Evolutionary conservation across 148 eudicot genomes (phyloP), one percentile per base, ranked within the genome.

Genomic region (Chenopodium formosanum): DNA sequence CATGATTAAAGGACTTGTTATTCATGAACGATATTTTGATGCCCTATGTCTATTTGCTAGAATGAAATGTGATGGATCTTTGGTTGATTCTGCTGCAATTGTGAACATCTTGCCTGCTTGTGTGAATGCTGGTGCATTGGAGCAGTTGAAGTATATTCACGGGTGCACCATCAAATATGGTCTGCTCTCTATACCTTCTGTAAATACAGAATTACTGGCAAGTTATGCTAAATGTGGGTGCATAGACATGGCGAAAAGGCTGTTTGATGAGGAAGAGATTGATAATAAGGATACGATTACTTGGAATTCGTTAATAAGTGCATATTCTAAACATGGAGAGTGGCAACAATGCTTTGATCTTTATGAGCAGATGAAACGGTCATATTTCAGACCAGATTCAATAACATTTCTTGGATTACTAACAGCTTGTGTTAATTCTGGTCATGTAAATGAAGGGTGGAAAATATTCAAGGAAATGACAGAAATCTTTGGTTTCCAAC

Each of bases 211-310:
- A 65, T 80, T 86, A 63, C 82, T 86, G 10, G 78, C 81, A 20
- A 86, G 88, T 77, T 86, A 86, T 69, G 82, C 88, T 11, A 83
- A 86, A 81, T 86, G 88, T n/a, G 88, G 88, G 73, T 81, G 86
- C 78, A 80, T 86, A 78, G 84, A 86, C 22, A 78, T 86, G 80
- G 88, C 88, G 7, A 83, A 76, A 73, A 86, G 63, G 50, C 37
- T 86, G 50, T 86, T 86, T 81, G 84, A 86, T 70, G 86, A 78
- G 40, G 74, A 68, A 67, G 88, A 77, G 71, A 50, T 44, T 40
- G 76, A 69, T 63, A 78, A 47, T 20, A 86, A 74, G 65, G 88
- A 86, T 75, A 81, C 74, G 22, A 78, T 86, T 67, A 78, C 80
- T 3, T 86, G 88, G 88, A 86, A 86, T 60, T 83, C 84, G 32